Conservation (phyloP, 768 basidiomycete species). For the Saitozyma sp. region DNA sequence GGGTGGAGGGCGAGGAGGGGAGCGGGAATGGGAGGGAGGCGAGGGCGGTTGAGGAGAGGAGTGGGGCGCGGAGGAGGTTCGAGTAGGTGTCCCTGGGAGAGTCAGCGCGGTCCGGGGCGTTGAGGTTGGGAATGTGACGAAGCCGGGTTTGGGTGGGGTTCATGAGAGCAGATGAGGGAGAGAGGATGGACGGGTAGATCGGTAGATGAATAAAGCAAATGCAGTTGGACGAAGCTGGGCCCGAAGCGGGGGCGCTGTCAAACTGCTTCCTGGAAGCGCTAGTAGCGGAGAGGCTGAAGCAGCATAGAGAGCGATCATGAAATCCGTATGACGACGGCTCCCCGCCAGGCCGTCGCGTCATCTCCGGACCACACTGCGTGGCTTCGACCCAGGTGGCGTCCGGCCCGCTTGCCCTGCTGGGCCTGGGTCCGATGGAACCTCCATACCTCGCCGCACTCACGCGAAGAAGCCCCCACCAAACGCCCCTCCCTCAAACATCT, state of each 20-base stretch:
- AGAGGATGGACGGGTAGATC: neutral
- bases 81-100: slow-evolving; percentile 40
- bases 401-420: no score
- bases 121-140: neutral
- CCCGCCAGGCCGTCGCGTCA: no score
- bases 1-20: slow-evolving; percentile 10
- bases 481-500: slow-evolving; percentile 49
- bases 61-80: slow-evolving; percentile 28
- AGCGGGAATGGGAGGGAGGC: slow-evolving; percentile 32
- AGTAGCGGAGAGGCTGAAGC: no score
- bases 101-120: neutral
- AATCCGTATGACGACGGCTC: no score
- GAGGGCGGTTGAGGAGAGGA: slow-evolving; percentile 24
- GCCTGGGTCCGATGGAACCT: neutral
- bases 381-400: no score
- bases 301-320: no score
- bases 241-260: no score
- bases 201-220: neutral
- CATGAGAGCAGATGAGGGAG: neutral
- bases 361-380: no score
- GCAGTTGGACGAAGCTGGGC: no score
- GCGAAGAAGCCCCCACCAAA: slow-evolving; percentile 49
- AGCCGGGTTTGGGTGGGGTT: neutral
- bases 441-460: slow-evolving; percentile 7
- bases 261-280: no score